phyloP scores from a whole-genome alignment of 495 filamentous ascomycete species.

The Neurospora discreta region DNA sequence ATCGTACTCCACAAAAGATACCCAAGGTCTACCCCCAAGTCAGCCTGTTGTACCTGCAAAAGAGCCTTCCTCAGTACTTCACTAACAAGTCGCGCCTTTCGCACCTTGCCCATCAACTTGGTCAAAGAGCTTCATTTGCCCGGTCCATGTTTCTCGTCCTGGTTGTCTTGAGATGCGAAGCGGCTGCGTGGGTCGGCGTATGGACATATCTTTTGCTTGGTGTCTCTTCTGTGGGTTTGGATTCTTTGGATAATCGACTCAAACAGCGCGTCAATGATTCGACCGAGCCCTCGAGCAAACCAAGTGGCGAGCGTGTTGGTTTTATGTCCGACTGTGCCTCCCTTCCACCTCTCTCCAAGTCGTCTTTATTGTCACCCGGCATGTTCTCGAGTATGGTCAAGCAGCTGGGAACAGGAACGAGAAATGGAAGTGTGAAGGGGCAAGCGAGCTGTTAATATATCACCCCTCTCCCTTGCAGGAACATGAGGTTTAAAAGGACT shows the following conservation, averaged over 20 bases:
- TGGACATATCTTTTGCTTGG: constrained; percentile 23
- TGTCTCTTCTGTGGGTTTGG: background rate
- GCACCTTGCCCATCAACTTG: background rate
- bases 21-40: background rate
- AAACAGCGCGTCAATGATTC: constrained; percentile 4
- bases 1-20: background rate
- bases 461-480: background rate
- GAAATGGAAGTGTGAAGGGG: background rate
- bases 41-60: background rate
- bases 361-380: background rate
- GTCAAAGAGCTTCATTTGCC: constrained; percentile 25
- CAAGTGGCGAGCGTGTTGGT: constrained; percentile 5
- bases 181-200: constrained; percentile 29
- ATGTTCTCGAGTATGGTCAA: background rate
- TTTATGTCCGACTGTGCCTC: background rate
- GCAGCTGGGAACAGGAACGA: background rate
- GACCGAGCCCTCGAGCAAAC: constrained; percentile 7
- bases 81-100: background rate
- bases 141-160: constrained; percentile 25
- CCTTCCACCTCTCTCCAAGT: background rate
- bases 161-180: constrained; percentile 31
- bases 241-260: background rate
- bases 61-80: background rate
- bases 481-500: background rate
- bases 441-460: background rate